These are phyloP conservation scores for Barnettozyma wickerhamii DNA, from an alignment of 805 yeast genomes.

Conservation along the genomic window DNA sequence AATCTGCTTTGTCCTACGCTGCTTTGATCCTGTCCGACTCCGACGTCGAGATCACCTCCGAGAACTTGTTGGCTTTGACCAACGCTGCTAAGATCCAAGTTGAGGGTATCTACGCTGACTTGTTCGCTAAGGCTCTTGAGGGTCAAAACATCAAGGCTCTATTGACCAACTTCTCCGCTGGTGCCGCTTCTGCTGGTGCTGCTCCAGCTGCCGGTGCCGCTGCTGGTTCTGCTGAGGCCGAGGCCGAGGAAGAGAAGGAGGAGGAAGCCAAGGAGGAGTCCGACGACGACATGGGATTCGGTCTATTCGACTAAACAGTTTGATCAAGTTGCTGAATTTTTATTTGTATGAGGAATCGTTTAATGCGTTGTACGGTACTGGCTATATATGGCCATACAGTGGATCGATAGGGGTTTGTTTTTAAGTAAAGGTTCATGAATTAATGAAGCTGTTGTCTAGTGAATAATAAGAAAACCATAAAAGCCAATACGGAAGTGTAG, in stretches of 20 bases:
- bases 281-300: constrained; percentile 92
- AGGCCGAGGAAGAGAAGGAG: constrained; percentile 53
- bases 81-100: constrained; percentile 80
- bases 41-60: constrained; percentile 80
- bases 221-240: constrained; percentile 60
- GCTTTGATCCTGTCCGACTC: constrained; percentile 93
- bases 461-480: constrained; percentile 1
- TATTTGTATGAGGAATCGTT: constrained; percentile 1
- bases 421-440: neutral
- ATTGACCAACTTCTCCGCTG: constrained; percentile 61
- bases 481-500: neutral
- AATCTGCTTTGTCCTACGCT: constrained; percentile 86
- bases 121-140: constrained; percentile 83
- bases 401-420: neutral
- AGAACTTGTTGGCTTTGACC: constrained; percentile 74
- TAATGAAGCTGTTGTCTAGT: neutral
- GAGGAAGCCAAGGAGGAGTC: constrained; percentile 50
- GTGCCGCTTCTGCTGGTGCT: constrained; percentile 73
- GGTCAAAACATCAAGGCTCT: constrained; percentile 83
- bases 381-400: neutral
- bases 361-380: neutral
- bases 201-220: constrained; percentile 61
- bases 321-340: neutral
- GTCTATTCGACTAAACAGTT: constrained; percentile 73
- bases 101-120: constrained; percentile 82